Conservation (phyloP, 2,329 filamentous ascomycete genomes). For the Phialophora chinensis region DNA sequence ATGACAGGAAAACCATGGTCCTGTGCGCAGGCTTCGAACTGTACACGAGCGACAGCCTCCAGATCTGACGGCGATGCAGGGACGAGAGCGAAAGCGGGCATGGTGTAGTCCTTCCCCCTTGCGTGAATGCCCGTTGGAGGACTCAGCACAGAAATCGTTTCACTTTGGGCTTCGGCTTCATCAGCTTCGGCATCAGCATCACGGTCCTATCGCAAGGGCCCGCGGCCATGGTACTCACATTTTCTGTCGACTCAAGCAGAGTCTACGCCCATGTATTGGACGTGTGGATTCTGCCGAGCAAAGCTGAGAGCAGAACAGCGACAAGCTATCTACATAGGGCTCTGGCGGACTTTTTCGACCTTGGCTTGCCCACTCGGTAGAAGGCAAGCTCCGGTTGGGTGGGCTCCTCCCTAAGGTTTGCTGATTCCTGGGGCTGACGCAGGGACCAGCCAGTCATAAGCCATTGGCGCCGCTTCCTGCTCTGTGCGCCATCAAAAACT, state of each 20-base stretch:
- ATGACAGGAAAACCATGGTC: constrained; percentile 30
- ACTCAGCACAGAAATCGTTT: background rate
- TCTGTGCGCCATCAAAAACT: constrained; percentile 12
- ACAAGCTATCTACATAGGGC: background rate
- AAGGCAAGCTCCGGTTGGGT: background rate
- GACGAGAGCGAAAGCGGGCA: constrained; percentile 34
- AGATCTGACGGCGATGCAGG: constrained; percentile 34
- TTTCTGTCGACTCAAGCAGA: background rate
- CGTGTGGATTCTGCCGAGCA: background rate
- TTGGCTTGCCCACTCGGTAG: background rate
- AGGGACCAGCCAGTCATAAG: constrained; percentile 5
- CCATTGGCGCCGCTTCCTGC: background rate
- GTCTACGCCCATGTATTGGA: background rate
- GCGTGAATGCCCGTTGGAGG: background rate
- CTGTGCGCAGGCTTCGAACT: constrained; percentile 32
- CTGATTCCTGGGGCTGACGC: background rate
- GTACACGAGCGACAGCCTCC: constrained; percentile 28
- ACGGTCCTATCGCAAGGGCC: background rate
- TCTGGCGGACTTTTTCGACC: background rate
- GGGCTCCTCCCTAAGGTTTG: background rate
- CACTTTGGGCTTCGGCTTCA: constrained; percentile 1
- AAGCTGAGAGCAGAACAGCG: background rate
- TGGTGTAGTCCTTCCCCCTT: constrained; percentile 9
- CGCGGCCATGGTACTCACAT: constrained; percentile 1
- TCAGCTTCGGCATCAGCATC: constrained; percentile 2